phyloP scores from a whole-genome alignment of 2,329 filamentous ascomycete species.

The Colletotrichum scovillei region DNA sequence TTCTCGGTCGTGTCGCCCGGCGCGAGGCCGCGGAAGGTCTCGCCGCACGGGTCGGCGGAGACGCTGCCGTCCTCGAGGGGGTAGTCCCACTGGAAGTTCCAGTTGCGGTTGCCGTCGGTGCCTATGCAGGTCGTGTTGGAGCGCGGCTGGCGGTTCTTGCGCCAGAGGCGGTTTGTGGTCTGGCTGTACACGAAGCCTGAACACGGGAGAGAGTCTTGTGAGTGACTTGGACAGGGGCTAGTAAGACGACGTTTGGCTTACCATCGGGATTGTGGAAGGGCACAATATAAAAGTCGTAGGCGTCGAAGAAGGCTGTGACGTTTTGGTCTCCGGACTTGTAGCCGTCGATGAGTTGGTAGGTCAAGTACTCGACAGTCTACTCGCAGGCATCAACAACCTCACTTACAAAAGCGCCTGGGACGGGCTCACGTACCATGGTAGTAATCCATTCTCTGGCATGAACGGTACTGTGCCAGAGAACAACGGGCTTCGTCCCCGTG shows the following conservation, averaged over 20 bases:
- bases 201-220: not conserved
- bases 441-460: slow-evolving; percentile 68
- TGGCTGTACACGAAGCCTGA: slow-evolving; percentile 63
- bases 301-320: slow-evolving; percentile 59
- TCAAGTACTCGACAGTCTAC: slow-evolving; percentile 44
- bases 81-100: slow-evolving; percentile 55
- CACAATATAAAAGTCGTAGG: slow-evolving; percentile 69
- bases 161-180: slow-evolving; percentile 61
- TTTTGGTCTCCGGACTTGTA: slow-evolving; percentile 50
- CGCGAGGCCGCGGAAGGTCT: slow-evolving; percentile 55
- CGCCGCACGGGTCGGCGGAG: slow-evolving; percentile 56
- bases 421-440: slow-evolving; percentile 61
- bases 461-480: slow-evolving; percentile 62
- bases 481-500: slow-evolving; percentile 54
- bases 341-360: slow-evolving; percentile 53
- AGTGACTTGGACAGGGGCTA: not conserved
- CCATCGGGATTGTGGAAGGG: slow-evolving; percentile 65
- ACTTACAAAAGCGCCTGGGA: not conserved
- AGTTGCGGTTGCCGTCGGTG: slow-evolving; percentile 65
- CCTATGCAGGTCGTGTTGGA: slow-evolving; percentile 56
- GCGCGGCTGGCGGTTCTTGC: slow-evolving; percentile 61
- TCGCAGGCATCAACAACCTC: not conserved
- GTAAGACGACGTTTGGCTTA: slow-evolving; percentile 38
- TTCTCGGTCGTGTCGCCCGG: slow-evolving; percentile 60
- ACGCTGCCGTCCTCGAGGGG: slow-evolving; percentile 46